Evolutionary conservation across 2,329 filamentous ascomycete species (phyloP).

Genomic region (Colletotrichum chlorophyti): DNA sequence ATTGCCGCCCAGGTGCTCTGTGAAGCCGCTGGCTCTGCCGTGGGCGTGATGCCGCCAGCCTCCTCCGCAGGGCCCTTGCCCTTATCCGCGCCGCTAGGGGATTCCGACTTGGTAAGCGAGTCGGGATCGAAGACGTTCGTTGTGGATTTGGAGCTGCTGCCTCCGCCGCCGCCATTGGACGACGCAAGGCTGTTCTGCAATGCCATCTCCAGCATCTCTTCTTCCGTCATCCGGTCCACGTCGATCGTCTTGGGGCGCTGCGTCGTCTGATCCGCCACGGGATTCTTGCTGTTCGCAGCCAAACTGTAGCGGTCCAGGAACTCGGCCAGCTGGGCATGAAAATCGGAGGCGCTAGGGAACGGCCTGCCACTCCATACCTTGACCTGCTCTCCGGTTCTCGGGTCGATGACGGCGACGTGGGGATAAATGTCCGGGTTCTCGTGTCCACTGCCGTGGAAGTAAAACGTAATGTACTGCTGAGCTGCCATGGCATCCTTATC

Average conservation of each 20-base stretch:
- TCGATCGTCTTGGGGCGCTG: conserved; percentile 74
- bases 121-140: conserved; percentile 81
- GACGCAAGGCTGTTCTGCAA: conserved; percentile 84
- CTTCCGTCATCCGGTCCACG: conserved; percentile 90
- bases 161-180: conserved; percentile 35
- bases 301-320: conserved; percentile 98
- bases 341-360: conserved; percentile 77
- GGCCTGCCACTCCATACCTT: conserved; percentile 93
- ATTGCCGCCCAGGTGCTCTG: conserved; percentile 71
- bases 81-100: conserved; percentile 58
- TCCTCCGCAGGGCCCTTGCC: conserved; percentile 45
- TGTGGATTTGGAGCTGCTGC: conserved; percentile 43
- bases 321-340: conserved; percentile 89
- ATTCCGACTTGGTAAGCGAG: conserved; percentile 75
- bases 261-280: conserved; percentile 79
- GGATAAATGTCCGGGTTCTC: conserved; percentile 92
- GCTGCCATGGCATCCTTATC: conserved; percentile 83
- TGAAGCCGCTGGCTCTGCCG: conserved; percentile 33
- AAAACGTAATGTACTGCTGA: conserved; percentile 86
- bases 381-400: conserved; percentile 93
- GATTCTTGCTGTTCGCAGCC: conserved; percentile 87
- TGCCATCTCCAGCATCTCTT: conserved; percentile 96
- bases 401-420: conserved; percentile 94
- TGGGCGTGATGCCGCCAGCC: not conserved
- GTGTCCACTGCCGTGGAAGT: conserved; percentile 74